These are phyloP conservation scores for Magnaporthiopsis incrustans DNA, from an alignment of 2,329 filamentous ascomycete species.

Conservation along the genomic window DNA sequence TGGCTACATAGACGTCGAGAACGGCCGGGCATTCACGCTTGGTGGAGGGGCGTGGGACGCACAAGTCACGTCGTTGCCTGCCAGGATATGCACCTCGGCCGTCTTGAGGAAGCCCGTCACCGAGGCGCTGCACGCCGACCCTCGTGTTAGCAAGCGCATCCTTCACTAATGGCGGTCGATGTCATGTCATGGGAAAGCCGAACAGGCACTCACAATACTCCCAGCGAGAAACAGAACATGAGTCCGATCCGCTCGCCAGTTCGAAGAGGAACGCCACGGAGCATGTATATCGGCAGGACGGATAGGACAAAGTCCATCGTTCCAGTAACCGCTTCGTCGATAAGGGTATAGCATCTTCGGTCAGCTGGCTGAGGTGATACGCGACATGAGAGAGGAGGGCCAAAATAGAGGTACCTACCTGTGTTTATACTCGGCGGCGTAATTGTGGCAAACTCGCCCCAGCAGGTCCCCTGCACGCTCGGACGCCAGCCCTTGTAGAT, in stretches of 20 bases:
- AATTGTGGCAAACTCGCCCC: neutral
- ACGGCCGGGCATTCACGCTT: no score
- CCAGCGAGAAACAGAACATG: neutral
- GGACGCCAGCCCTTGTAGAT: slow-evolving; percentile 4
- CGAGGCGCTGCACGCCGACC: neutral
- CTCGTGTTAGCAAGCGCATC: neutral
- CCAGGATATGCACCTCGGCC: neutral
- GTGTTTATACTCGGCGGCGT: neutral
- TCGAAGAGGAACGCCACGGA: neutral
- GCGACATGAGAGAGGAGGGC: neutral
- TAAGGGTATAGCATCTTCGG: neutral
- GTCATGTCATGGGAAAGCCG: neutral
- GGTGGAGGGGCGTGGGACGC: neutral
- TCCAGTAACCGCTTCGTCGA: neutral
- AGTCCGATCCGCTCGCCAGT: neutral
- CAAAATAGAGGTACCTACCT: neutral
- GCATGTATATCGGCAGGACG: neutral
- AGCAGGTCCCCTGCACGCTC: neutral
- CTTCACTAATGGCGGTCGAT: no score
- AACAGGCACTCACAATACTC: neutral
- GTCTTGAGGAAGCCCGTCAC: slow-evolving; percentile 3
- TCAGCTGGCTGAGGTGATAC: neutral
- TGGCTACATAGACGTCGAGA: neutral
- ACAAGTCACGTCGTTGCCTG: slow-evolving; percentile 1
- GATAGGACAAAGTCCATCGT: neutral